These are phyloP conservation scores for Carex kokanica DNA, from an alignment of 176 grass and related monocot species.

Conservation along the genomic window DNA sequence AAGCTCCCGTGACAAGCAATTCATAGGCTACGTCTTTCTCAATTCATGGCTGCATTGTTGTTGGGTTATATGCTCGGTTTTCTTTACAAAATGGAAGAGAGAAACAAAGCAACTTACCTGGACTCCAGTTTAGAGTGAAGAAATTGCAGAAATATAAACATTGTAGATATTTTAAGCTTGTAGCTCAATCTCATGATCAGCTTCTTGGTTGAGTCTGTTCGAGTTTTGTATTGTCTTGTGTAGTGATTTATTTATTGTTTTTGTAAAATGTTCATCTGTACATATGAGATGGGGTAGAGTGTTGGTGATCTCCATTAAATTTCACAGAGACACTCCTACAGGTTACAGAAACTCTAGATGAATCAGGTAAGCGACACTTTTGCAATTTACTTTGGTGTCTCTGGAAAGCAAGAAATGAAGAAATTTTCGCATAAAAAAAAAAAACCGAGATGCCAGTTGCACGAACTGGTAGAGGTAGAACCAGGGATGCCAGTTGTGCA, in stretches of 20 bases:
- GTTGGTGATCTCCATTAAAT: neutral
- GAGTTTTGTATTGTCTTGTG: neutral
- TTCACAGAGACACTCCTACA: neutral
- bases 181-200: neutral
- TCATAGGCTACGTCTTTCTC: constrained; percentile 92
- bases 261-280: constrained; percentile 12
- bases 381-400: too few relatives aligned
- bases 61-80: constrained; percentile 56
- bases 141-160: constrained; percentile 28
- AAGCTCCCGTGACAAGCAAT: constrained; percentile 50
- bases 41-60: constrained; percentile 50
- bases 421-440: too few relatives aligned
- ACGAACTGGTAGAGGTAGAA: too few relatives aligned
- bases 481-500: too few relatives aligned
- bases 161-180: neutral
- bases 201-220: constrained; percentile 2
- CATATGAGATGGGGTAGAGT: neutral
- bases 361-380: too few relatives aligned
- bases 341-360: too few relatives aligned
- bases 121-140: constrained; percentile 69
- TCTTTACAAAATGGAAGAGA: constrained; percentile 46
- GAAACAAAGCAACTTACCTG: constrained; percentile 44
- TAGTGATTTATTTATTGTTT: neutral
- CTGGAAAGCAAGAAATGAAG: too few relatives aligned
- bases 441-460: too few relatives aligned